Evolutionary conservation across 1,284 basidiomycete species (phyloP).

Genomic region (Schizophyllum amplum): DNA sequence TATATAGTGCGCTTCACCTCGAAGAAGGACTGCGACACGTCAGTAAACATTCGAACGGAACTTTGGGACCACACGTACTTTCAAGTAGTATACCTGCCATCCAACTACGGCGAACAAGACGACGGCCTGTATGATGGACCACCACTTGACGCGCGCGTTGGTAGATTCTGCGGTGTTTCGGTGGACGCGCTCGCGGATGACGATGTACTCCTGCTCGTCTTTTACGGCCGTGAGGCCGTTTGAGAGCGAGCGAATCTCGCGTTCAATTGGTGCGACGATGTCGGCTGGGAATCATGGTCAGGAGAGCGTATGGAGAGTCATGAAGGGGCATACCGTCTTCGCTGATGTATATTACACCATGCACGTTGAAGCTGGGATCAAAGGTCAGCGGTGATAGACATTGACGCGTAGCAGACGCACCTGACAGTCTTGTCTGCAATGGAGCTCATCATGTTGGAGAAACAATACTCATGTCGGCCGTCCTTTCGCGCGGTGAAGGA

Average conservation of each 20-base stretch:
- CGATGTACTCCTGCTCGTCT: conserved; percentile 98
- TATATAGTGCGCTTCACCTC: conserved; percentile 92
- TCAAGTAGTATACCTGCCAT: conserved; percentile 98
- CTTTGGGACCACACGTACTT: conserved; percentile 46
- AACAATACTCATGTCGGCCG: conserved; percentile 93
- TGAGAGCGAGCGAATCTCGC: conserved; percentile 88
- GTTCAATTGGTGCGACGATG: conserved; percentile 88
- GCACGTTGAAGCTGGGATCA: conserved; percentile 91
- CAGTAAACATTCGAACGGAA: neutral
- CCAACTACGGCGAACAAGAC: conserved; percentile 87
- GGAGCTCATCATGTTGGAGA: conserved; percentile 96
- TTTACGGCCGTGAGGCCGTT: conserved; percentile 85
- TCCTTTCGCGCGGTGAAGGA: conserved; percentile 83
- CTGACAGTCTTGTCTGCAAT: conserved; percentile 93
- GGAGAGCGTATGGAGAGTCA: conserved; percentile 5
- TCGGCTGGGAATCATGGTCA: conserved; percentile 32
- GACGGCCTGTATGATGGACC: conserved; percentile 88
- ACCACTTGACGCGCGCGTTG: conserved; percentile 97
- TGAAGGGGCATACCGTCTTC: conserved; percentile 59
- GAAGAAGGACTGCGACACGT: conserved; percentile 65
- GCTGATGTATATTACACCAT: conserved; percentile 90
- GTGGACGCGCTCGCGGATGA: conserved; percentile 89
- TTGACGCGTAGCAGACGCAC: conserved; percentile 33
- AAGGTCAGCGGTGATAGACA: neutral
- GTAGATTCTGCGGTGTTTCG: conserved; percentile 93